Conservation (phyloP, 345 rosid species). For the Sapria himalayana region DNA sequence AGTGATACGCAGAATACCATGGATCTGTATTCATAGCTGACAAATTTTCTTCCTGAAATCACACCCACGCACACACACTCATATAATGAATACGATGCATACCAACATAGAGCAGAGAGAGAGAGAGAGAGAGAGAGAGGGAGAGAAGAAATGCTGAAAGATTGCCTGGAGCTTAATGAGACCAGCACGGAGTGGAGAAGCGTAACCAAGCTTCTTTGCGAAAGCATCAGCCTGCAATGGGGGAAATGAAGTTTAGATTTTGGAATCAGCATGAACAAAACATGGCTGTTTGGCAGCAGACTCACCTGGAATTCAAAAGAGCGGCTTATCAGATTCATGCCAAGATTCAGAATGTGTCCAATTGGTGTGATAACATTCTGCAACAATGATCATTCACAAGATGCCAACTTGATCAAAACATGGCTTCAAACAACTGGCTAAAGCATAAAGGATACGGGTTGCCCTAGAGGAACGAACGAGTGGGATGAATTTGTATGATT, state of each 20-base stretch:
- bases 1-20: conserved; percentile 92
- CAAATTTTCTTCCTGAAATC: conserved; percentile 81
- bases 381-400: conserved; percentile 9
- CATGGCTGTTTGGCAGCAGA: neutral
- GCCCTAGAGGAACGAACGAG: too few species aligned
- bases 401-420: too few species aligned
- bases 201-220: conserved; percentile 81
- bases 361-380: conserved; percentile 91
- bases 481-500: too few species aligned
- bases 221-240: conserved; percentile 78
- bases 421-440: too few species aligned
- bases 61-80: too few species aligned
- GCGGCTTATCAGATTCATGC: conserved; percentile 85
- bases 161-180: conserved; percentile 94
- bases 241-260: neutral
- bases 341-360: conserved; percentile 74
- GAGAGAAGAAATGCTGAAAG: neutral
- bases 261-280: too few species aligned
- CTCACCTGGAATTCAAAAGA: conserved; percentile 95
- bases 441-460: too few species aligned
- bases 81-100: too few species aligned
- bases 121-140: neutral
- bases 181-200: conserved; percentile 58
- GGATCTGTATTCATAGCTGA: conserved; percentile 96
- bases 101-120: neutral